A percentile compares a stretch with the other conserved stretches of the same genome.
phyloP scores from a whole-genome alignment of 2,329 filamentous ascomycete species.

The Xylaria sp. region DNA sequence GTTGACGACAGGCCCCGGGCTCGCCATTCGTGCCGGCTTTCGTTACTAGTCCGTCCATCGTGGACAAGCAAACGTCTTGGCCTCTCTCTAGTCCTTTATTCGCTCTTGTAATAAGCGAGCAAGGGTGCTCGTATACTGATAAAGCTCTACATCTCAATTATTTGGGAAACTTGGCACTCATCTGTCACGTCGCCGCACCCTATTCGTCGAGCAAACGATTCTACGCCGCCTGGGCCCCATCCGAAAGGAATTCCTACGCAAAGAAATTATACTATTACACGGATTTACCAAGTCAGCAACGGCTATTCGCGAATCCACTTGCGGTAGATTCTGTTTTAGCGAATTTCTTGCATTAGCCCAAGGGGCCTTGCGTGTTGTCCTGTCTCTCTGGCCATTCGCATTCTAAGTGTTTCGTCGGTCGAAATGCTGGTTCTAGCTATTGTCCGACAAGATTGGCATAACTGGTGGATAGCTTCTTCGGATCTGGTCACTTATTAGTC shows the following conservation, averaged over 20 bases:
- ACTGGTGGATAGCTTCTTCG: neutral
- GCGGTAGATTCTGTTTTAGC: slow-evolving; percentile 10
- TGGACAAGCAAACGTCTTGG: slow-evolving; percentile 4
- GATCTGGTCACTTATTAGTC: neutral
- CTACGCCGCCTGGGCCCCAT: slow-evolving; percentile 4
- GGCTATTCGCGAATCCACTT: slow-evolving; percentile 2
- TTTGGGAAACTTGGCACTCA: slow-evolving; percentile 7
- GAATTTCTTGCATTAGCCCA: slow-evolving; percentile 2
- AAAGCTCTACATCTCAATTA: neutral
- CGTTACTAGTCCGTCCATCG: slow-evolving; percentile 5
- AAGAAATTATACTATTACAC: neutral
- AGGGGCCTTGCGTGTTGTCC: neutral
- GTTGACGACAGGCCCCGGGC: slow-evolving; percentile 1
- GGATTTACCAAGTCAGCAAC: slow-evolving; percentile 4
- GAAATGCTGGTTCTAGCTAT: slow-evolving; percentile 9
- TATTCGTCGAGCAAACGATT: slow-evolving; percentile 21
- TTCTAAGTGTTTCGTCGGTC: slow-evolving; percentile 3
- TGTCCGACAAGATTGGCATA: slow-evolving; percentile 3
- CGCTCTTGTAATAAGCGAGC: slow-evolving; percentile 16
- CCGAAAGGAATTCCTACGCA: neutral
- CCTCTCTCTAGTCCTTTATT: neutral
- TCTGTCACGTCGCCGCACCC: slow-evolving; percentile 10
- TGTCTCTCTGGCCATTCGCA: neutral
- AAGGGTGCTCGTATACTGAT: slow-evolving; percentile 4
- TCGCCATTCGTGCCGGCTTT: slow-evolving; percentile 2